Percentiles rank a stretch among this genome's conserved stretches.
Evolutionary conservation across 345 rosid species (phyloP).

Genomic region (Hibiscus tridactylites): DNA sequence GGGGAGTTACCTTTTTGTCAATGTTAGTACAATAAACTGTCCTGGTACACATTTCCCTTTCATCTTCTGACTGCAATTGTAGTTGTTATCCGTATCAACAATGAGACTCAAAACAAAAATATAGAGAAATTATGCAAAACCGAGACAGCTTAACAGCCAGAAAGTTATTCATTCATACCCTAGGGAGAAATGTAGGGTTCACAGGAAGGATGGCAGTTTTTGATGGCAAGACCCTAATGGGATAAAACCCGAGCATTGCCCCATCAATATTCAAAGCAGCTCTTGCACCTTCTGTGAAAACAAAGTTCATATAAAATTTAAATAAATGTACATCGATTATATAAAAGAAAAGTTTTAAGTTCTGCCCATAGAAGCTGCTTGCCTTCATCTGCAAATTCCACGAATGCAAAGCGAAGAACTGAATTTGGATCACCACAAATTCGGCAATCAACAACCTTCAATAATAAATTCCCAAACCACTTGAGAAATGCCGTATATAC

Average conservation of each 20-base stretch:
- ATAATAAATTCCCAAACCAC: slow-evolving; percentile 12
- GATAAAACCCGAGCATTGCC: slow-evolving; percentile 83
- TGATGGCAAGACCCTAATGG: slow-evolving; percentile 80
- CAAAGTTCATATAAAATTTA: slow-evolving; percentile 9
- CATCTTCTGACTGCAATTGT: slow-evolving; percentile 78
- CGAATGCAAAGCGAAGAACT: slow-evolving; percentile 85
- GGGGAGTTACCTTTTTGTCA: slow-evolving; percentile 56
- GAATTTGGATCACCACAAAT: slow-evolving; percentile 93
- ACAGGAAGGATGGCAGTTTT: slow-evolving; percentile 95
- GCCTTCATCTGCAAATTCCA: slow-evolving; percentile 82
- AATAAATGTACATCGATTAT: neutral
- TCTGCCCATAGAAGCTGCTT: slow-evolving; percentile 21
- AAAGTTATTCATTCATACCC: slow-evolving; percentile 38
- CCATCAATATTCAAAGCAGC: slow-evolving; percentile 73
- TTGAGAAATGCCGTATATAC: slow-evolving; percentile 2
- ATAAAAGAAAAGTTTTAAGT: slow-evolving; percentile 1
- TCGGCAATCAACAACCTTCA: slow-evolving; percentile 93
- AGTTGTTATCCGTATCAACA: neutral
- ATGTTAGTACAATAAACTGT: slow-evolving; percentile 90
- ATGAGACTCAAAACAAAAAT: neutral
- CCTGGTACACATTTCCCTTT: slow-evolving; percentile 86
- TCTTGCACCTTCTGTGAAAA: slow-evolving; percentile 61
- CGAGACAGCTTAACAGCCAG: neutral
- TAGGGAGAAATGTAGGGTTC: slow-evolving; percentile 85
- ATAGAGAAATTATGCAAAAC: neutral